phyloP scores from a whole-genome alignment of 345 rosid species.

The Melaleuca alternifolia region DNA sequence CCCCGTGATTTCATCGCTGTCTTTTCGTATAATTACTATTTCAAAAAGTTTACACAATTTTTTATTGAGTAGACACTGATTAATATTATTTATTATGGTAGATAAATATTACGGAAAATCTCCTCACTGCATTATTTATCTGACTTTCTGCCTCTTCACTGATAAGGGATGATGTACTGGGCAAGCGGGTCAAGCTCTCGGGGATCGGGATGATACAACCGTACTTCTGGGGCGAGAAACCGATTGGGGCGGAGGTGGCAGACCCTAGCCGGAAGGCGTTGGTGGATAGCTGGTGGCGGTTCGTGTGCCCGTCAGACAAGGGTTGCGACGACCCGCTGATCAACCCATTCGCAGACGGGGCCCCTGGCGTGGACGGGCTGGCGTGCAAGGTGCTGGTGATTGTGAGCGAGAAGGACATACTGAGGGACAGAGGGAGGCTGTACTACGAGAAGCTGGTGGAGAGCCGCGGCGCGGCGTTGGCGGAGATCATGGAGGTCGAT shows the following conservation, averaged over 20 bases:
- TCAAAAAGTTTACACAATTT: not conserved
- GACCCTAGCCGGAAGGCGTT: slow-evolving; percentile 30
- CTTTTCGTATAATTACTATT: not conserved
- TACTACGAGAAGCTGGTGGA: slow-evolving; percentile 36
- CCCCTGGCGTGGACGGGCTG: slow-evolving; percentile 30
- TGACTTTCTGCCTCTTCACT: not conserved
- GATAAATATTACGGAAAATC: not conserved
- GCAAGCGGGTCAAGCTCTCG: slow-evolving; percentile 14
- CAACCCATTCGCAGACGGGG: slow-evolving; percentile 53
- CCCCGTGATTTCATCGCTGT: not conserved
- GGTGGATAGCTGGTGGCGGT: slow-evolving; percentile 80
- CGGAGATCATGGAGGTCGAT: slow-evolving; percentile 38
- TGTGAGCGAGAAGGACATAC: slow-evolving; percentile 60
- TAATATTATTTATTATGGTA: not conserved
- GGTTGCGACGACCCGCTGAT: slow-evolving; percentile 68
- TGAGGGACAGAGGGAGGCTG: slow-evolving; percentile 46
- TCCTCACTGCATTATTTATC: not conserved
- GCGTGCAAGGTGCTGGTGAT: slow-evolving; percentile 36
- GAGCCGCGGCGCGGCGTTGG: slow-evolving; percentile 39
- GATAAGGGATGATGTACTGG: not conserved
- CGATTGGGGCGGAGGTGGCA: slow-evolving; percentile 37
- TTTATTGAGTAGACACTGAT: not conserved
- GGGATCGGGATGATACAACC: slow-evolving; percentile 67
- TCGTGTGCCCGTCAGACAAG: slow-evolving; percentile 46
- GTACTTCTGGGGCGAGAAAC: slow-evolving; percentile 56